phyloP scores from a whole-genome alignment of 306 rosid genomes.

The Gastrolobium bilobum region DNA sequence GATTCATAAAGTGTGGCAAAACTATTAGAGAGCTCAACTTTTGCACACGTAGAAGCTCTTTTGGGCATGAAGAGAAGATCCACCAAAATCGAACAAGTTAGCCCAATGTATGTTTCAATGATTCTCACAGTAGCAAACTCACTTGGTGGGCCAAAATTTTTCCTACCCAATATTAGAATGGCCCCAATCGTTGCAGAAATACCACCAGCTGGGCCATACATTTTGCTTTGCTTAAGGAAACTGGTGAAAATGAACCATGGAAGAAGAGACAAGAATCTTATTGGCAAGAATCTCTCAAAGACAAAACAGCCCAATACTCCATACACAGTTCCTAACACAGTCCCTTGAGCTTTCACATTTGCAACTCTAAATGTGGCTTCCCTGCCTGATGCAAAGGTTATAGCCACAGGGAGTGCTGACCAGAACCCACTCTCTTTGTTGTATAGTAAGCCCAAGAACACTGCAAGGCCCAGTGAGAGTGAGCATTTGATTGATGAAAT shows the following conservation, averaged over 20 bases:
- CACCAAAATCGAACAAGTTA: slow-evolving; percentile 52
- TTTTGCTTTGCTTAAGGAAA: slow-evolving; percentile 61
- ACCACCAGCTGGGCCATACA: slow-evolving; percentile 72
- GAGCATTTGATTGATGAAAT: slow-evolving; percentile 57
- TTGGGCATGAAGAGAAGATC: slow-evolving; percentile 64
- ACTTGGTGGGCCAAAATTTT: slow-evolving; percentile 64
- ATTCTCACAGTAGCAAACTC: slow-evolving; percentile 66
- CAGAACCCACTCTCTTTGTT: slow-evolving; percentile 61
- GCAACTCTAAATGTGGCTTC: slow-evolving; percentile 67
- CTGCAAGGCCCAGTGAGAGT: slow-evolving; percentile 64
- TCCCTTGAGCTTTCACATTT: slow-evolving; percentile 71
- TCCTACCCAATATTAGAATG: slow-evolving; percentile 61
- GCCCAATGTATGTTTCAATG: slow-evolving; percentile 65
- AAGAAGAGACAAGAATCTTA: slow-evolving; percentile 62
- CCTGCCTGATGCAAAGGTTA: slow-evolving; percentile 54
- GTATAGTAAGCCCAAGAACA: slow-evolving; percentile 61
- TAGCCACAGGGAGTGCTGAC: slow-evolving; percentile 70
- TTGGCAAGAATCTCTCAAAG: slow-evolving; percentile 51
- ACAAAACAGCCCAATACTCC: slow-evolving; percentile 69
- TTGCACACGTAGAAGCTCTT: slow-evolving; percentile 63
- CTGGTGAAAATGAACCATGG: slow-evolving; percentile 74
- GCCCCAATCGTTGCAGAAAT: slow-evolving; percentile 69
- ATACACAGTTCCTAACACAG: slow-evolving; percentile 66
- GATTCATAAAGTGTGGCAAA: slow-evolving; percentile 54
- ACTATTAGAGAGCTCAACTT: slow-evolving; percentile 55